phyloP scores from a whole-genome alignment of 2,329 filamentous ascomycete genomes.

The Colletotrichum eleusines region DNA sequence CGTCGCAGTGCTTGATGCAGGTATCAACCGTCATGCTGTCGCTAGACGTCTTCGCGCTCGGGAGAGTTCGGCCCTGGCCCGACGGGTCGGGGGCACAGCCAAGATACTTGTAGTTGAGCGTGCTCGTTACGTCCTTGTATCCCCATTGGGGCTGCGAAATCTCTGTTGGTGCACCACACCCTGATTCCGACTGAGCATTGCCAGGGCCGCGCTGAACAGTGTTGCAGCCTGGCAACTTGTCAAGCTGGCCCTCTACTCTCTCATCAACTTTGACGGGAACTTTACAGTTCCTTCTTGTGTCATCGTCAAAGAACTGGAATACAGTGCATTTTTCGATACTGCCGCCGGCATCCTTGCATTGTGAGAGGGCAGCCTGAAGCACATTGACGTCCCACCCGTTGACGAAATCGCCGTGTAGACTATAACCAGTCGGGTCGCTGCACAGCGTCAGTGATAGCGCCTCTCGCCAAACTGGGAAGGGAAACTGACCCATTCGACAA shows the following conservation, averaged over 20 bases:
- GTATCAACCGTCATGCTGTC: conserved; percentile 51
- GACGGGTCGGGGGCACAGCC: conserved; percentile 60
- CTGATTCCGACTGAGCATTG: conserved; percentile 34
- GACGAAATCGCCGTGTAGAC: conserved; percentile 78
- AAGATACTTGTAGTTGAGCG: conserved; percentile 62
- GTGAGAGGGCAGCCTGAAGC: conserved; percentile 75
- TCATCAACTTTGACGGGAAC: conserved; percentile 62
- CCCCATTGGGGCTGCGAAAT: conserved; percentile 54
- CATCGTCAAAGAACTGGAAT: conserved; percentile 55
- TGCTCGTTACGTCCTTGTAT: conserved; percentile 59
- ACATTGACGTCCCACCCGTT: conserved; percentile 76
- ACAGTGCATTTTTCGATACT: conserved; percentile 74
- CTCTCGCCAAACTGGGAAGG: background rate
- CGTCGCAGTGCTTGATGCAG: conserved; percentile 51
- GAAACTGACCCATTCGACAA: conserved; percentile 67
- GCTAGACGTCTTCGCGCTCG: conserved; percentile 45
- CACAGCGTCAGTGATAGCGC: conserved; percentile 54
- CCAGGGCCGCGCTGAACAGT: conserved; percentile 53
- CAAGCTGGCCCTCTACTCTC: conserved; percentile 57
- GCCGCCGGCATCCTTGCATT: conserved; percentile 69
- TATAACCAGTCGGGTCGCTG: conserved; percentile 70
- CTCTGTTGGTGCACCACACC: conserved; percentile 52
- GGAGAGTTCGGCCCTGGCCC: conserved; percentile 49
- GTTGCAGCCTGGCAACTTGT: conserved; percentile 67
- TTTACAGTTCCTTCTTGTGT: conserved; percentile 61